A percentile compares a stretch with the other conserved stretches of the same genome.
Evolutionary conservation across 2,329 filamentous ascomycete genomes (phyloP).

Genomic region (Ophiostoma angusticollis): DNA sequence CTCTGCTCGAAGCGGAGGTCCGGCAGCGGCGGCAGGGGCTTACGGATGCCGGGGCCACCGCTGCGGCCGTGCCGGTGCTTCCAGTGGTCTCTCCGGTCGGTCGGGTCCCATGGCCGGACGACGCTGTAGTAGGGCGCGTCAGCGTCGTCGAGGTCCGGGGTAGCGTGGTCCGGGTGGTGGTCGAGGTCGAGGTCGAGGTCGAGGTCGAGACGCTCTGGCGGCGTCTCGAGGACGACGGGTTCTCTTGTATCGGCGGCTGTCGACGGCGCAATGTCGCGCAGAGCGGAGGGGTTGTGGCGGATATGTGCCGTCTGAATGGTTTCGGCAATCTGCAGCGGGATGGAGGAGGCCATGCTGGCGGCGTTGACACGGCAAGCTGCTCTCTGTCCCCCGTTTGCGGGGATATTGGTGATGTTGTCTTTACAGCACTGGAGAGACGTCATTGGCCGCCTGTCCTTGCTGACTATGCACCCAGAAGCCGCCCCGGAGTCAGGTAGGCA

Average conservation of each 20-base stretch:
- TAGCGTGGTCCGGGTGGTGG: constrained; percentile 27
- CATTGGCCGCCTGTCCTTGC: too few relatives aligned
- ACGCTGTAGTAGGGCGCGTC: constrained; percentile 53
- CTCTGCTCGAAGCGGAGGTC: constrained; percentile 97
- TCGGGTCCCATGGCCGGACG: constrained; percentile 40
- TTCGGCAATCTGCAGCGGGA: constrained; percentile 58
- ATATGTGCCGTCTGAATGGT: constrained; percentile 72
- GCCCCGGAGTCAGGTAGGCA: too few relatives aligned
- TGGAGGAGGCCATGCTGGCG: constrained; percentile 38
- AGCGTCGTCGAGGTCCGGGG: constrained; percentile 33
- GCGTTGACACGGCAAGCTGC: neutral
- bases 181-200: constrained; percentile 19
- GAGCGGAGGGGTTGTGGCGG: constrained; percentile 55
- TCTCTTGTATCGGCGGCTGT: constrained; percentile 57
- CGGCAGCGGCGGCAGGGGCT: constrained; percentile 52
- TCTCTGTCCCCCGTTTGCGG: neutral
- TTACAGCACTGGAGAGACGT: too few relatives aligned
- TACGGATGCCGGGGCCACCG: constrained; percentile 19
- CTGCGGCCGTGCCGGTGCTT: neutral
- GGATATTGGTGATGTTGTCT: too few relatives aligned
- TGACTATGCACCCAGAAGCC: too few relatives aligned
- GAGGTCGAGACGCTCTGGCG: constrained; percentile 26
- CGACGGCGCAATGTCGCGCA: constrained; percentile 67
- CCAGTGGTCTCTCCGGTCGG: neutral
- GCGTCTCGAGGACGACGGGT: constrained; percentile 34